Evolutionary conservation across 2,329 filamentous ascomycete species (phyloP), one percentile per base, ranked within the genome.

Genomic region (Colletotrichum filicis): DNA sequence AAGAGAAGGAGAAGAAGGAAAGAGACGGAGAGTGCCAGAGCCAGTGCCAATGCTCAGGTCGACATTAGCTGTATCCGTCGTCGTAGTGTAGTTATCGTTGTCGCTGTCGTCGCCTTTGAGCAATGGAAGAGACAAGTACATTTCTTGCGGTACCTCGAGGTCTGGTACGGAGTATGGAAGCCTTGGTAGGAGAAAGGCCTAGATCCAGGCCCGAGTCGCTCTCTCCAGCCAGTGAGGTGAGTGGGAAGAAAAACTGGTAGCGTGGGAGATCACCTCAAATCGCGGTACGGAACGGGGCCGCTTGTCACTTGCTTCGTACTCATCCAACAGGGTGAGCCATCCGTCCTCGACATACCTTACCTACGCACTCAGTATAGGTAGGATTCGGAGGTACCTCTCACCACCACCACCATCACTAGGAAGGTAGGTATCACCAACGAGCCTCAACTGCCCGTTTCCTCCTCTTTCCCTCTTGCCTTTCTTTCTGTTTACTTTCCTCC

Each of bases 51-150:
- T 49, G 19, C 42, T 22, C 42, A 11, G 42, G 42, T 49, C 42
- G 19, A 49, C 8, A 9, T 22, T 49, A 49, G 19, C 66, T 68
- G 30, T 62, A 69, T 69, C 67, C 60, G 67, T 69, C 67, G 9
- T 37, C 30, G 26, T 53, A 42, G 37, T 42, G 26, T 53, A 42
- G 37, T 19, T 42, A 42, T 42, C 42, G 59, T 57, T 66, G 53
- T 26, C 37, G 16, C 30, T 19, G 26, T 55, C 37, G 26, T 24
- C 35, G 22, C 52, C 42, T 16, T 52, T 63, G 60, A n/a, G n/a
- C 30, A 60, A 42, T 30, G 37, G 37, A 35, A 46, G 32, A 28
- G 46, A 26, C 28, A 37, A 66, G 53, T 46, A 37, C 37, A 19
- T 42, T 49, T 22, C 42, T 9, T 49, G 19, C 42, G 7, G 42